Conservation (phyloP, 768 basidiomycete species). For the Guyanaporus albipodus region DNA sequence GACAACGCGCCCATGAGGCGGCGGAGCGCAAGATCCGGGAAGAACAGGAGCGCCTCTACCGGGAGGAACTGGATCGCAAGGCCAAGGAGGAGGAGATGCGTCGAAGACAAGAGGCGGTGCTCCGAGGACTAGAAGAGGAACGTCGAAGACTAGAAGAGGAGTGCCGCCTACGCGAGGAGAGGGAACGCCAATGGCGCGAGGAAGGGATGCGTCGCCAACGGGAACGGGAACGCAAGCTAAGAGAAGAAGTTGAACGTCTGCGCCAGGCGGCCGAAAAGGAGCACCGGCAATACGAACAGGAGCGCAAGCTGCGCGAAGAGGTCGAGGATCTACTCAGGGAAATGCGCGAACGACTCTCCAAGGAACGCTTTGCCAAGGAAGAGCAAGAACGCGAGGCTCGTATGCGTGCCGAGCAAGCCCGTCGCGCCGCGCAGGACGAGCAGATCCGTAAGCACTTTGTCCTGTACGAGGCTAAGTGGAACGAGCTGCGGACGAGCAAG, state of each 20-base stretch:
- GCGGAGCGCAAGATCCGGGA: slow-evolving; percentile 22
- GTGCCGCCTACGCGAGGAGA: too few species aligned
- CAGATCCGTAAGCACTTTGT: slow-evolving; percentile 14
- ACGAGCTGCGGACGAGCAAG: slow-evolving; percentile 26
- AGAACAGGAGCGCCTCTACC: slow-evolving; percentile 17
- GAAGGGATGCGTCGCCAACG: too few species aligned
- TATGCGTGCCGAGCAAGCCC: slow-evolving; percentile 18
- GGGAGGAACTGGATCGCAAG: slow-evolving; percentile 4
- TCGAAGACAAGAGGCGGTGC: slow-evolving; percentile 6
- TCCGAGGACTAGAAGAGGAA: slow-evolving; percentile 1
- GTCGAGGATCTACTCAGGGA: neutral
- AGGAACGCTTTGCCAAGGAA: slow-evolving; percentile 17
- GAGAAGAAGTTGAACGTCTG: too few species aligned
- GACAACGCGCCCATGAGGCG: slow-evolving; percentile 18
- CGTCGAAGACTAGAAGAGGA: too few species aligned
- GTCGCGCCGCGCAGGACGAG: slow-evolving; percentile 4
- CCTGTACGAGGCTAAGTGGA: slow-evolving; percentile 37
- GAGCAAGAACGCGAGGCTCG: slow-evolving; percentile 21
- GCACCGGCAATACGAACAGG: too few species aligned
- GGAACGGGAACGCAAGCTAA: too few species aligned
- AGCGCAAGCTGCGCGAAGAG: too few species aligned
- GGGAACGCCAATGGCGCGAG: too few species aligned
- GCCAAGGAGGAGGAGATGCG: slow-evolving; percentile 15
- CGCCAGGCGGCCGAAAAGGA: too few species aligned
- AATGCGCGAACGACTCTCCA: neutral